Percentiles rank a stretch among this genome's conserved stretches.
phyloP scores from a whole-genome alignment of 2,329 filamentous ascomycete genomes.

The Talaromyces sp. region DNA sequence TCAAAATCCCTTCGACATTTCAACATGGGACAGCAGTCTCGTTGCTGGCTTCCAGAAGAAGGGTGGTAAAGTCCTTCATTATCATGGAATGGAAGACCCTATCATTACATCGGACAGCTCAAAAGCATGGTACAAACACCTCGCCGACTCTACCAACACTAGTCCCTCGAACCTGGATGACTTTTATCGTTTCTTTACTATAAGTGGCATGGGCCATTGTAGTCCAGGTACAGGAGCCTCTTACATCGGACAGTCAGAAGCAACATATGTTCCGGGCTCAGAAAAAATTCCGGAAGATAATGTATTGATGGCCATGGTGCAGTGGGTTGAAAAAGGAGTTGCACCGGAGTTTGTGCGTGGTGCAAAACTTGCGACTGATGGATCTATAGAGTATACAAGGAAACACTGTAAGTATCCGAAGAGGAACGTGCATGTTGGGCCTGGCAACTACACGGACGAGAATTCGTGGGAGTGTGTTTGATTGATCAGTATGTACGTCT shows the following conservation, averaged over 20 bases:
- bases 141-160: conserved; percentile 38
- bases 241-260: conserved; percentile 16
- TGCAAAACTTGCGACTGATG: conserved; percentile 29
- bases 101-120: conserved; percentile 53
- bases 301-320: conserved; percentile 48
- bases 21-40: conserved; percentile 39
- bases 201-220: conserved; percentile 57
- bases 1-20: conserved; percentile 28
- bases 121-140: conserved; percentile 51
- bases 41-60: conserved; percentile 29
- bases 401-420: background rate
- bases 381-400: background rate
- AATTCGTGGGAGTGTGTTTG: conserved; percentile 33
- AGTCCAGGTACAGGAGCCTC: conserved; percentile 40
- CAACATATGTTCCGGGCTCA: conserved; percentile 26
- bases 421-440: conserved; percentile 24
- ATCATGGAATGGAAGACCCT: conserved; percentile 44
- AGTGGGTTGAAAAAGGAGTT: conserved; percentile 37
- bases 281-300: conserved; percentile 37
- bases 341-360: conserved; percentile 29
- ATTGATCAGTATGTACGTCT: background rate
- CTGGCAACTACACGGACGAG: conserved; percentile 33
- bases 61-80: conserved; percentile 44
- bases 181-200: conserved; percentile 49
- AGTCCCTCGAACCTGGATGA: conserved; percentile 33